These are phyloP conservation scores for Geotrichum candidum DNA, from an alignment of 1,139 yeast genomes.

Conservation along the genomic window DNA sequence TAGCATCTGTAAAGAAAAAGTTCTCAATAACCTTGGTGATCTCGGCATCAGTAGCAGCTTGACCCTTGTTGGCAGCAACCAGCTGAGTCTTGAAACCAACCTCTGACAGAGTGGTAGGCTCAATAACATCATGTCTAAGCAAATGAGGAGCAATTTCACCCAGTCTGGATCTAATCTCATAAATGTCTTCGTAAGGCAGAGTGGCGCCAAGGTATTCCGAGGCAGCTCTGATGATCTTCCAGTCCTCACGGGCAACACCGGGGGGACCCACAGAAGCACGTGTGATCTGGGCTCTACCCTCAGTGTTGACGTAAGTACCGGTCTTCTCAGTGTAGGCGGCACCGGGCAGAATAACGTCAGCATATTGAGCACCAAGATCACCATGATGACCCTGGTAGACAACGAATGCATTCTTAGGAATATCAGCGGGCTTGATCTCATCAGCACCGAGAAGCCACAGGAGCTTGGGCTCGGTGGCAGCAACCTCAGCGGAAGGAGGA, in stretches of 20 bases:
- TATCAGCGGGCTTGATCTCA: slow-evolving; percentile 61
- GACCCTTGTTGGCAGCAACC: slow-evolving; percentile 37
- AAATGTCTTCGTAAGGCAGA: slow-evolving; percentile 72
- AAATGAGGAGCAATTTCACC: slow-evolving; percentile 79
- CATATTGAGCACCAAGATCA: slow-evolving; percentile 81
- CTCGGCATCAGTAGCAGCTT: slow-evolving; percentile 44
- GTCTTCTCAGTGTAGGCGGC: slow-evolving; percentile 86
- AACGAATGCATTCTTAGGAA: slow-evolving; percentile 82
- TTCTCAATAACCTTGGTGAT: slow-evolving; percentile 63
- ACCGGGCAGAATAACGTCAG: slow-evolving; percentile 83
- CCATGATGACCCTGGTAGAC: slow-evolving; percentile 93
- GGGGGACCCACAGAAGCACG: slow-evolving; percentile 90
- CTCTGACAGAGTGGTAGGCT: slow-evolving; percentile 53
- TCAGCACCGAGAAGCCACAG: slow-evolving; percentile 82
- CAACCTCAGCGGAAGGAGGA: slow-evolving; percentile 45
- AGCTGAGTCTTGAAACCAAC: slow-evolving; percentile 51
- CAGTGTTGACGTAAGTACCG: slow-evolving; percentile 86
- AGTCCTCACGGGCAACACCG: slow-evolving; percentile 87
- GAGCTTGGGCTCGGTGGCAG: slow-evolving; percentile 59
- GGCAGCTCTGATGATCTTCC: slow-evolving; percentile 82
- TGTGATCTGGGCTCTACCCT: slow-evolving; percentile 81
- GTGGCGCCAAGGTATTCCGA: slow-evolving; percentile 69
- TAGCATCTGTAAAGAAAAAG: slow-evolving; percentile 84
- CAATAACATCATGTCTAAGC: slow-evolving; percentile 68
- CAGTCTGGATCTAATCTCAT: slow-evolving; percentile 63